Percentiles rank a stretch among this genome's conserved stretches.
Evolutionary conservation across 805 yeast species (phyloP).

Genomic region (Teunomyces kruisii): DNA sequence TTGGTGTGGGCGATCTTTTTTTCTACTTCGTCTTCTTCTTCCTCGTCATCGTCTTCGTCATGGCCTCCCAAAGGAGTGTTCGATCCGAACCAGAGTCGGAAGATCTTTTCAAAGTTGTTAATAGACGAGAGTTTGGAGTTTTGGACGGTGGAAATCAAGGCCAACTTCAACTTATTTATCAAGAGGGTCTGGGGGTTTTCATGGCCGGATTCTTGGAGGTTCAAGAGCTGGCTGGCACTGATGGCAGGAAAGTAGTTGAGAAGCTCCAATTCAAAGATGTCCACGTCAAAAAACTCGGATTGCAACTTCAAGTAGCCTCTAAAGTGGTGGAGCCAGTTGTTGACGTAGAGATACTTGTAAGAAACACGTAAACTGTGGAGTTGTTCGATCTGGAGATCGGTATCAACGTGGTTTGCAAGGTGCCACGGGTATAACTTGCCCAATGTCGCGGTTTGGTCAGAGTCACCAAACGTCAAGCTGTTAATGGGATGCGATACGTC

Average conservation of each 20-base stretch:
- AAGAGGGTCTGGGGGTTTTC: constrained; percentile 21
- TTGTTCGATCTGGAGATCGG: constrained; percentile 7
- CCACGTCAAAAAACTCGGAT: constrained; percentile 56
- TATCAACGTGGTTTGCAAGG: constrained; percentile 11
- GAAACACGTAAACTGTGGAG: constrained; percentile 14
- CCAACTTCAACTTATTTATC: constrained; percentile 42
- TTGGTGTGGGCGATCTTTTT: neutral
- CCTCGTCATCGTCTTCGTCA: constrained; percentile 21
- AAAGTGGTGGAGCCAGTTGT: constrained; percentile 58
- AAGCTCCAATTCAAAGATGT: constrained; percentile 62
- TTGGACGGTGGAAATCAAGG: constrained; percentile 40
- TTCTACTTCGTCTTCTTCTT: no score
- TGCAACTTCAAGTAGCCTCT: constrained; percentile 51
- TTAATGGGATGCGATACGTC: constrained; percentile 1
- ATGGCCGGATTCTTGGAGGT: constrained; percentile 6
- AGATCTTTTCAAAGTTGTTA: constrained; percentile 32
- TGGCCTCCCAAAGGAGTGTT: constrained; percentile 32
- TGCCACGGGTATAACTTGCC: constrained; percentile 11
- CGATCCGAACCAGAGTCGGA: constrained; percentile 33
- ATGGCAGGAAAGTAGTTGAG: constrained; percentile 25
- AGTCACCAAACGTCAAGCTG: constrained; percentile 8
- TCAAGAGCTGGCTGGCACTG: constrained; percentile 4
- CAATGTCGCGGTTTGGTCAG: constrained; percentile 10
- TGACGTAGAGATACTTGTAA: constrained; percentile 21
- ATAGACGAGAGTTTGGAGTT: constrained; percentile 32